Base-by-base conservation (phyloP, 352 stramenopile species). In the Phytophthora boehmeriae region DNA sequence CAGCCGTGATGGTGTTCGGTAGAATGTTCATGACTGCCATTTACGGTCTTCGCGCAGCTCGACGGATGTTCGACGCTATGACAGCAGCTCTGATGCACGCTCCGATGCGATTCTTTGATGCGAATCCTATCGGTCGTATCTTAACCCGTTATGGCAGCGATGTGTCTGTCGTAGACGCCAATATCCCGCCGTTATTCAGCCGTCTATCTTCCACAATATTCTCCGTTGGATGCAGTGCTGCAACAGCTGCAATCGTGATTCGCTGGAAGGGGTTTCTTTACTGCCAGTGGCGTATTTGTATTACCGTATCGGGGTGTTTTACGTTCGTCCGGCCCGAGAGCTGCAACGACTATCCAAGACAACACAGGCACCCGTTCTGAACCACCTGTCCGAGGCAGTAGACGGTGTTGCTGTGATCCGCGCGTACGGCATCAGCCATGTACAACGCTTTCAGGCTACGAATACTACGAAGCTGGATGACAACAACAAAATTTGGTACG, bases 71-170 rank as follows among this genome's bases (percentile, higher is more conserved):
- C 57, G 71, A 98, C 38, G 58, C 85, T n/a, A 81, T 98, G 59
- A 96, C 91, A 14, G 66, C 80, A 9, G 87, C 85, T 41, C 80
- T 98, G 8, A 75, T 98, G 22, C 63, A 83, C 30, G 94, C 94
- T 16, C 92, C 93, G 3, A 86, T 98, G 58, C 60, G 80, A 6
- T 98, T 98, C 65, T 98, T 98, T 72, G 93, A 98, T 66, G 89
- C 87, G 1, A 98, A 96, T 47, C 93, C 92, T 4, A 76, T 93
- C 2, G 92, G 90, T 1, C 77, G 90, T 8, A 96, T 98, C 50
- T 39, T 98, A 2, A 97, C 95, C 23, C 76, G 94, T 4, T 98
- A 98, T 73, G 77, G 77, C 2, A 85, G 85, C 5, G 93, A 98
- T 63, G 95, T 98, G 51, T 90, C 96, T 28, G 89, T 88, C 9